These are phyloP conservation scores for Protea cynaroides DNA, from an alignment of 164 flowering plant species.

Conservation along the genomic window DNA sequence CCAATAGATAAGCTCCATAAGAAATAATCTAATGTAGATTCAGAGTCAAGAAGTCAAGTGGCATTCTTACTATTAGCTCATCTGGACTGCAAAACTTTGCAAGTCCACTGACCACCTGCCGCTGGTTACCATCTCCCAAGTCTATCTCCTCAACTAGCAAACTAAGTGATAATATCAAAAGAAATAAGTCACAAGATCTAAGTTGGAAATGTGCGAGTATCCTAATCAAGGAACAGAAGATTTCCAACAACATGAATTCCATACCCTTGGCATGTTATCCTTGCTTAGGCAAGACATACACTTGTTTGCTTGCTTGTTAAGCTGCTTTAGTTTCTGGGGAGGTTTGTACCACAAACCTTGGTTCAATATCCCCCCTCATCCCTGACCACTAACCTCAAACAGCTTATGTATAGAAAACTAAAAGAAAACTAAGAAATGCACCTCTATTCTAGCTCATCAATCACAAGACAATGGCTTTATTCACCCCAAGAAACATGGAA, in stretches of 20 bases:
- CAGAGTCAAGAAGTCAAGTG: not conserved
- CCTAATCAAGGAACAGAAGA: not conserved
- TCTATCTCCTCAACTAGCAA: slow-evolving; percentile 97
- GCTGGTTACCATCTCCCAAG: slow-evolving; percentile 68
- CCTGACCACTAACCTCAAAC: too few species aligned
- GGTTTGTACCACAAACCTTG: too few species aligned
- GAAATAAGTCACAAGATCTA: not conserved
- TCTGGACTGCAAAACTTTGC: slow-evolving; percentile 81
- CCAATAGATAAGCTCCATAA: slow-evolving; percentile 9
- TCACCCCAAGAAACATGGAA: too few species aligned
- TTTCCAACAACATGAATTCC: slow-evolving; percentile 2
- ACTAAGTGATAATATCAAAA: slow-evolving; percentile 33
- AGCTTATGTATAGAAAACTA: too few species aligned
- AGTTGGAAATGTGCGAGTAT: not conserved
- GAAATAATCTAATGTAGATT: not conserved
- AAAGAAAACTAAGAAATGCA: too few species aligned
- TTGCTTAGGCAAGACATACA: too few species aligned
- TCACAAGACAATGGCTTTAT: too few species aligned
- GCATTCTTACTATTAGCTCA: slow-evolving; percentile 52
- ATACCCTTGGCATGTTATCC: not conserved
- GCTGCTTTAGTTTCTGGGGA: too few species aligned
- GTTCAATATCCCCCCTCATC: too few species aligned
- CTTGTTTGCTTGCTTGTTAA: too few species aligned
- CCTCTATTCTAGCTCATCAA: too few species aligned
- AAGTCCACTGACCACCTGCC: slow-evolving; percentile 98